Percentiles rank a stretch among this genome's conserved stretches.
Evolutionary conservation across 768 basidiomycete species (phyloP).

Genomic region (Omphalotus guepiniiformis): DNA sequence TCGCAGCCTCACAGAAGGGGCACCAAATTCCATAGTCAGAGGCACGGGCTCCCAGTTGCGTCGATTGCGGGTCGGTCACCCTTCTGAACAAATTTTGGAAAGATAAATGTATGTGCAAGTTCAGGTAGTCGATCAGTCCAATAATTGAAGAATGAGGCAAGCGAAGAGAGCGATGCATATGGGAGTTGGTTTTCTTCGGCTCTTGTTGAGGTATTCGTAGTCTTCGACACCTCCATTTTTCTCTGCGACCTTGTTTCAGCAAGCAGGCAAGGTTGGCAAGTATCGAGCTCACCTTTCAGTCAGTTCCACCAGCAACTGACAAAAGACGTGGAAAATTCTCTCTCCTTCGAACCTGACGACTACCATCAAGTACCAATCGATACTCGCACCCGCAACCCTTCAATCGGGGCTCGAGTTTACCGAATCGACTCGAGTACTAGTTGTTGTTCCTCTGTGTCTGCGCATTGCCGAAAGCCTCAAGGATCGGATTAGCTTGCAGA

Average conservation of each 20-base stretch:
- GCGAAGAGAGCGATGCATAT: too few species aligned
- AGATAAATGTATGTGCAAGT: too few species aligned
- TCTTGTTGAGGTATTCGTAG: slow-evolving; percentile 90
- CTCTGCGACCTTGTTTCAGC: slow-evolving; percentile 37
- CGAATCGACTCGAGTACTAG: slow-evolving; percentile 97
- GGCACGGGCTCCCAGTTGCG: too few species aligned
- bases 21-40: too few species aligned
- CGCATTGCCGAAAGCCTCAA: slow-evolving; percentile 98
- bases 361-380: slow-evolving; percentile 98
- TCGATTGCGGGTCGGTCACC: too few species aligned
- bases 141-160: too few species aligned
- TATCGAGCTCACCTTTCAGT: slow-evolving; percentile 57
- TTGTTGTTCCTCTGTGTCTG: slow-evolving; percentile 99
- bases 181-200: slow-evolving; percentile 78
- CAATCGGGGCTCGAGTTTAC: slow-evolving; percentile 93
- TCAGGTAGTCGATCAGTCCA: too few species aligned
- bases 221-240: slow-evolving; percentile 66
- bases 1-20: too few species aligned
- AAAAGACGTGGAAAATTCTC: slow-evolving; percentile 95
- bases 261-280: background rate
- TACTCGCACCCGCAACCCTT: slow-evolving; percentile 95
- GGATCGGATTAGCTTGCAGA: slow-evolving; percentile 93
- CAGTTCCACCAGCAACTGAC: slow-evolving; percentile 76
- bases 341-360: slow-evolving; percentile 85
- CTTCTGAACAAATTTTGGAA: too few species aligned